These are phyloP conservation scores for Penicillium digitatum DNA, from an alignment of 2,329 filamentous ascomycete genomes.

Conservation along the genomic window DNA sequence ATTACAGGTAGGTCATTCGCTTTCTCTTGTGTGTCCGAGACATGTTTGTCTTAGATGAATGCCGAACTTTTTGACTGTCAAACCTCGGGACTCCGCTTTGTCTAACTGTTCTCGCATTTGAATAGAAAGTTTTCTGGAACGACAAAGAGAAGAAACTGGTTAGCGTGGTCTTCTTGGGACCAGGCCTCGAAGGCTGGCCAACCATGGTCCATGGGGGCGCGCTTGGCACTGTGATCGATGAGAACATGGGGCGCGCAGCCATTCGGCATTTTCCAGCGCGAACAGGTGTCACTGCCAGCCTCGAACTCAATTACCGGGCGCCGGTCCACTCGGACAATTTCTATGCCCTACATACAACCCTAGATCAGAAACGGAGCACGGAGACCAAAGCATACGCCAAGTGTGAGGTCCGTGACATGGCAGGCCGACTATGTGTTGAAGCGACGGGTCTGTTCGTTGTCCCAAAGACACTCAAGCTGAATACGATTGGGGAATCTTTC, in stretches of 20 bases:
- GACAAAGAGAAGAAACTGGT: slow-evolving; percentile 54
- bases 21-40: slow-evolving; percentile 5
- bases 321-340: slow-evolving; percentile 59
- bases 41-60: slow-evolving; percentile 7
- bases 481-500: slow-evolving; percentile 40
- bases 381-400: slow-evolving; percentile 39
- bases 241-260: slow-evolving; percentile 63
- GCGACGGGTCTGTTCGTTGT: slow-evolving; percentile 58
- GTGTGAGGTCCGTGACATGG: slow-evolving; percentile 35
- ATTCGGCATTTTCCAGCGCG: slow-evolving; percentile 47
- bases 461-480: slow-evolving; percentile 48
- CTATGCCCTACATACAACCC: slow-evolving; percentile 56
- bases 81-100: slow-evolving; percentile 14
- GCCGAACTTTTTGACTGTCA: slow-evolving; percentile 14
- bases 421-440: slow-evolving; percentile 57
- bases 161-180: slow-evolving; percentile 65
- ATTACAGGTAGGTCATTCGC: slow-evolving; percentile 36
- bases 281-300: slow-evolving; percentile 55
- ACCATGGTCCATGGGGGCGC: slow-evolving; percentile 67
- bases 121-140: slow-evolving; percentile 64
- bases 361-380: slow-evolving; percentile 39
- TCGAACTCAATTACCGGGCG: slow-evolving; percentile 60
- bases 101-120: slow-evolving; percentile 20
- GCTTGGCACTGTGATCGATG: slow-evolving; percentile 65
- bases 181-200: slow-evolving; percentile 65